A percentile compares a stretch with the other conserved stretches of the same genome.
These are phyloP conservation scores for Neospora caninum DNA, from an alignment of 169 alveolate species.

Conservation along the genomic window DNA sequence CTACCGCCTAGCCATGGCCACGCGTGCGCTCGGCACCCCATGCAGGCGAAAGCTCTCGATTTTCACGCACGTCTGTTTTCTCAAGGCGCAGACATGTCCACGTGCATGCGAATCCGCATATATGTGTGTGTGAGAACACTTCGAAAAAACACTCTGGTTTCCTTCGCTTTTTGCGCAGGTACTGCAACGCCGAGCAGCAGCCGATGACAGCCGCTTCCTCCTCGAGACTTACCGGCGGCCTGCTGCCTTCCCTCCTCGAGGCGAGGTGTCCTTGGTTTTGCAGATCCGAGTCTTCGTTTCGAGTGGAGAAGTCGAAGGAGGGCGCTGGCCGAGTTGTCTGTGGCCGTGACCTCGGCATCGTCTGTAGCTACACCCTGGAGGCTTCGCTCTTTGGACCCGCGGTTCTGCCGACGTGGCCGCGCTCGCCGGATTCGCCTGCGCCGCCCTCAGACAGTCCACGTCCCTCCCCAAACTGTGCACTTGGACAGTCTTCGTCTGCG, in stretches of 20 bases:
- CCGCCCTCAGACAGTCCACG: not conserved
- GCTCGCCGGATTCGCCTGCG: not conserved
- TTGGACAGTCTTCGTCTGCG: not conserved
- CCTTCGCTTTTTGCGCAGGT: not conserved
- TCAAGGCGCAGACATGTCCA: no score
- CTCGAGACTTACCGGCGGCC: slow-evolving; percentile 5
- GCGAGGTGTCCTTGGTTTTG: slow-evolving; percentile 32
- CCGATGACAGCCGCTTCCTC: not conserved
- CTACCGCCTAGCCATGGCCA: no score
- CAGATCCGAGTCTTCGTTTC: slow-evolving; percentile 8
- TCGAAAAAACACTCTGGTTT: not conserved
- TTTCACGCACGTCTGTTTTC: no score
- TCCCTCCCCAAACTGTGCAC: not conserved
- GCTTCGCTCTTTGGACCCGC: slow-evolving; percentile 48
- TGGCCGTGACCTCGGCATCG: slow-evolving; percentile 32
- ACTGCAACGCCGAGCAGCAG: slow-evolving; percentile 41
- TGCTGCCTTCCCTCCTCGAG: slow-evolving; percentile 23
- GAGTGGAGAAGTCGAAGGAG: slow-evolving; percentile 17
- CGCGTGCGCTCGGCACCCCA: no score
- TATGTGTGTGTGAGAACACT: no score
- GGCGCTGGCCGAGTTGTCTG: slow-evolving; percentile 52
- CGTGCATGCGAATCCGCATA: no score
- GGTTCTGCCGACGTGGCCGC: not conserved
- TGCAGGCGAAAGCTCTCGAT: no score
- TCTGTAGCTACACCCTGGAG: slow-evolving; percentile 53